Evolutionary conservation across 768 basidiomycete genomes (phyloP).

Genomic region (Leucocoprinus sp.): DNA sequence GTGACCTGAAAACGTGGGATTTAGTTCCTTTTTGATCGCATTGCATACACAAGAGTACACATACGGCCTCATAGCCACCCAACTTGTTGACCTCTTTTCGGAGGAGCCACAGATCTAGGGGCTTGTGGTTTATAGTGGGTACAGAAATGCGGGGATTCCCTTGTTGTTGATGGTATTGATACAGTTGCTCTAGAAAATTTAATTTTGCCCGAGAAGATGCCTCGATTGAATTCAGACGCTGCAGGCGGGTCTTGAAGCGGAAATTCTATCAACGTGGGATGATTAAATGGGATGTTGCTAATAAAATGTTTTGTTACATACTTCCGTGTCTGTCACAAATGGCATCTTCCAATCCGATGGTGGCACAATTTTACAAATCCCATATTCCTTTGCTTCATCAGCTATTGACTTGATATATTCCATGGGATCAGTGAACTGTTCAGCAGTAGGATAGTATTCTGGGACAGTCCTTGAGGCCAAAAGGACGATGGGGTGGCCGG

Average conservation of each 20-base stretch:
- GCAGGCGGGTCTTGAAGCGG: conserved; percentile 92
- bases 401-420: conserved; percentile 81
- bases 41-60: conserved; percentile 18
- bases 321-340: conserved; percentile 91
- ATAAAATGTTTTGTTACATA: conserved; percentile 28
- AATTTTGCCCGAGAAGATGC: conserved; percentile 94
- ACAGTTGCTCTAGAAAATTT: conserved; percentile 95
- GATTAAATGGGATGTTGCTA: conserved; percentile 23
- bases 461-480: conserved; percentile 87
- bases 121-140: conserved; percentile 88
- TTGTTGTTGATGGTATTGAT: conserved; percentile 94
- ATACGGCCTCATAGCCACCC: conserved; percentile 83
- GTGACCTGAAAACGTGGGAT: conserved; percentile 51
- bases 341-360: conserved; percentile 94
- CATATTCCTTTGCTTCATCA: conserved; percentile 61
- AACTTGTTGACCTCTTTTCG: conserved; percentile 85
- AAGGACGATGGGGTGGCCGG: conserved; percentile 52
- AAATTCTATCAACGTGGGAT: conserved; percentile 49
- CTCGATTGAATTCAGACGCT: conserved; percentile 93
- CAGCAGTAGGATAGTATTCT: conserved; percentile 78
- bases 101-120: conserved; percentile 89
- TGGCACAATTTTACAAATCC: conserved; percentile 95
- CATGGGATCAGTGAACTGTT: conserved; percentile 93
- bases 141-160: conserved; percentile 86
- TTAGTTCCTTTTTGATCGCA: conserved; percentile 14